Conservation (phyloP, 768 basidiomycete genomes). For the Russula abietina region DNA sequence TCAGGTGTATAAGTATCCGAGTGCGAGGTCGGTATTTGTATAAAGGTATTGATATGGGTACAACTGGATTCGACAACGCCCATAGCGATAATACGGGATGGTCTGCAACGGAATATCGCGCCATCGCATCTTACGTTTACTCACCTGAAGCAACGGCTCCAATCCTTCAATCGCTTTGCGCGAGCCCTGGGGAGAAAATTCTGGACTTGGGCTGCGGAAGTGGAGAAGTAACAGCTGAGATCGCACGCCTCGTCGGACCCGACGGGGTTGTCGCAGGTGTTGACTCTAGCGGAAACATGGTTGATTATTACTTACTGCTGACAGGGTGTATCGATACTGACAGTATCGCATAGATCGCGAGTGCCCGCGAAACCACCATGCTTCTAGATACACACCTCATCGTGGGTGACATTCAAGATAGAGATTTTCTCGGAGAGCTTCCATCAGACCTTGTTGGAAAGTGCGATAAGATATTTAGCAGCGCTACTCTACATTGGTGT, state of each 20-base stretch:
- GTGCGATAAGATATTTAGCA: slow-evolving; percentile 76
- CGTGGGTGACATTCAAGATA: slow-evolving; percentile 47
- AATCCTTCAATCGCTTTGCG: slow-evolving; percentile 54
- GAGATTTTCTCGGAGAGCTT: slow-evolving; percentile 17
- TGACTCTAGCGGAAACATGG: slow-evolving; percentile 71
- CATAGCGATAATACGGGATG: slow-evolving; percentile 33
- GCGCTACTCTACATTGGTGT: slow-evolving; percentile 82
- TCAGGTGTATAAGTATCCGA: background rate
- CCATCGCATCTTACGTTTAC: slow-evolving; percentile 67
- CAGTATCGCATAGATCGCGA: slow-evolving; percentile 40
- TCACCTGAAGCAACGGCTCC: slow-evolving; percentile 46
- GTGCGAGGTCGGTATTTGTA: too few relatives aligned
- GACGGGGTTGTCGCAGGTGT: slow-evolving; percentile 57
- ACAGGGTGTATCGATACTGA: background rate
- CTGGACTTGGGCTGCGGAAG: slow-evolving; percentile 80
- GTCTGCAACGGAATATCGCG: slow-evolving; percentile 56
- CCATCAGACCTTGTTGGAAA: slow-evolving; percentile 32
- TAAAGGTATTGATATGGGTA: background rate
- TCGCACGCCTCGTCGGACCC: slow-evolving; percentile 47
- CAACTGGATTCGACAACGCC: background rate
- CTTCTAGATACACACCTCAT: slow-evolving; percentile 26
- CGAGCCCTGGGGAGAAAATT: slow-evolving; percentile 61
- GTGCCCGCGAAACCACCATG: slow-evolving; percentile 34
- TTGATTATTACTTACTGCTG: slow-evolving; percentile 30
- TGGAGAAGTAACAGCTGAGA: slow-evolving; percentile 62